phyloP scores from a whole-genome alignment of 306 rosid genomes.

The Argentina anserina region DNA sequence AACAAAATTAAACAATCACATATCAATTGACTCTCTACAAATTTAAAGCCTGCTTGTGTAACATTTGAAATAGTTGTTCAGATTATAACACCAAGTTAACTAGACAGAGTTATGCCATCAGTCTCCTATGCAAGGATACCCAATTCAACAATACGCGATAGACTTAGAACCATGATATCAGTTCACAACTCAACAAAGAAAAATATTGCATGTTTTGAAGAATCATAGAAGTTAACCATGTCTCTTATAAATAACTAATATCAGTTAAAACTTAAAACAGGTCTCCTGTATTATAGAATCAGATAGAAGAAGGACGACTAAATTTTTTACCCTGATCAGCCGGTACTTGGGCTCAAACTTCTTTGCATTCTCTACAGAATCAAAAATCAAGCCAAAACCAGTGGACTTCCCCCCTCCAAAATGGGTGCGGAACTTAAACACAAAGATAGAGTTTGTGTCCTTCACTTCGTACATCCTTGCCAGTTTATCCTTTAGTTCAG shows the following conservation, averaged over 20 bases:
- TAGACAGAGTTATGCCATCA: background rate
- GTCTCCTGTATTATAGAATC: background rate
- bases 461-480: constrained; percentile 75
- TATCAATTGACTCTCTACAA: background rate
- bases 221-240: too few species aligned
- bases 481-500: constrained; percentile 87
- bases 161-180: background rate
- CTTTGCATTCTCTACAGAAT: constrained; percentile 82
- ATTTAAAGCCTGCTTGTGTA: background rate
- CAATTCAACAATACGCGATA: background rate
- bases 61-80: background rate
- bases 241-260: too few species aligned
- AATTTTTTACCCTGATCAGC: constrained; percentile 75
- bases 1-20: too few species aligned
- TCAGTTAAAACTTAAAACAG: too few species aligned
- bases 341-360: constrained; percentile 95
- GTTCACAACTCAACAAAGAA: background rate
- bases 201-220: too few species aligned
- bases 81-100: background rate
- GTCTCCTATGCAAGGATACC: background rate
- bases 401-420: constrained; percentile 97
- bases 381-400: constrained; percentile 87
- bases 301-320: background rate
- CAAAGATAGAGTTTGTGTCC: constrained; percentile 74
- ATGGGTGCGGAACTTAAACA: constrained; percentile 85